These are phyloP conservation scores for Capsicum chinense DNA, from an alignment of 257 asterid species.

Conservation along the genomic window DNA sequence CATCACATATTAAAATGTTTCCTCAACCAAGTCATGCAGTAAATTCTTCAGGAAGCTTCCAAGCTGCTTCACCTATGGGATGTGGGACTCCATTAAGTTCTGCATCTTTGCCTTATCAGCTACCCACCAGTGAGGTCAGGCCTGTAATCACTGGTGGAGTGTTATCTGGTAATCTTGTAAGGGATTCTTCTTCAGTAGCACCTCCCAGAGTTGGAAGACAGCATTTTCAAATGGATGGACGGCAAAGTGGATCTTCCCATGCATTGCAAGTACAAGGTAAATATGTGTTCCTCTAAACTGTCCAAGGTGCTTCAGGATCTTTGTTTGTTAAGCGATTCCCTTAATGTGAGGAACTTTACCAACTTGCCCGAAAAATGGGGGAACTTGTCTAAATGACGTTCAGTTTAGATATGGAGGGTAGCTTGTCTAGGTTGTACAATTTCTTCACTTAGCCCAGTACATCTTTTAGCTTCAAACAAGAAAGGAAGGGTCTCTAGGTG, in stretches of 20 bases:
- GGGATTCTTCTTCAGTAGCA: constrained; percentile 49
- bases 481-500: neutral
- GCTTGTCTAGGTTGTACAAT: constrained; percentile 17
- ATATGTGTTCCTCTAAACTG: neutral
- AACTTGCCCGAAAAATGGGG: neutral
- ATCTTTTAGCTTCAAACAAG: neutral
- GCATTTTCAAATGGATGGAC: constrained; percentile 68
- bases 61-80: constrained; percentile 50
- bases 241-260: constrained; percentile 66
- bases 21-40: constrained; percentile 59
- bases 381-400: neutral
- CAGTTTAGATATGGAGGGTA: neutral
- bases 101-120: constrained; percentile 75
- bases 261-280: constrained; percentile 72
- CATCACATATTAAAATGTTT: constrained; percentile 50
- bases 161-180: constrained; percentile 57
- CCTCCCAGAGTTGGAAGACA: constrained; percentile 66
- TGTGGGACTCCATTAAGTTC: constrained; percentile 51
- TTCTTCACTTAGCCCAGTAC: neutral
- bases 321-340: constrained; percentile 9
- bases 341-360: neutral
- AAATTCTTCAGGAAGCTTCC: constrained; percentile 57
- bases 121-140: constrained; percentile 87
- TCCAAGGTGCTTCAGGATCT: neutral
- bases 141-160: constrained; percentile 58